Evolutionary conservation across 352 stramenopile species (phyloP).

Genomic region (Pythium periplocum): DNA sequence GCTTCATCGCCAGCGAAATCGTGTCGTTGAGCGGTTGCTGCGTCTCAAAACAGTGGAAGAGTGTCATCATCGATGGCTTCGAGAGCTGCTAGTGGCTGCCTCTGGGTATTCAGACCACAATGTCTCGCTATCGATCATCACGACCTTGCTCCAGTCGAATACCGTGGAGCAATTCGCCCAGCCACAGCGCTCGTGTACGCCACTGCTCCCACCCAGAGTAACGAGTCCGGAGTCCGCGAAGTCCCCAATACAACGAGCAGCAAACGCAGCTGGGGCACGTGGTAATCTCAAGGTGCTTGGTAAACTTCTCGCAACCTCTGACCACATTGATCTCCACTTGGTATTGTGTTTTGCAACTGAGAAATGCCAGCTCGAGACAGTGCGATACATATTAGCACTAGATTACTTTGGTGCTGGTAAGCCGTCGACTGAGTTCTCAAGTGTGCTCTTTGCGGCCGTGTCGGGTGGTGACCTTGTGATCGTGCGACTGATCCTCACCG

Average conservation of each 20-base stretch:
- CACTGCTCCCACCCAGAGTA: too few species aligned
- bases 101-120: not conserved
- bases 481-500: not conserved
- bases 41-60: not conserved
- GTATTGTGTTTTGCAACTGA: not conserved
- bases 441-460: not conserved
- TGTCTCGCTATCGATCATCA: not conserved
- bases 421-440: not conserved
- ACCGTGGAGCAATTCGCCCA: too few species aligned
- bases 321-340: not conserved
- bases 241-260: too few species aligned
- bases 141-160: not conserved
- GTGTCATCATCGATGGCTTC: not conserved
- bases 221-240: too few species aligned
- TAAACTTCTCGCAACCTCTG: not conserved
- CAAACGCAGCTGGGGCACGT: too few species aligned
- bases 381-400: not conserved
- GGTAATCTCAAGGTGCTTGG: not conserved
- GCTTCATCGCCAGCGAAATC: not conserved
- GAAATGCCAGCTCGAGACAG: constrained; percentile 2
- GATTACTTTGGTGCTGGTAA: too few species aligned
- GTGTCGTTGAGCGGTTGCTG: constrained; percentile 12
- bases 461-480: constrained; percentile 2
- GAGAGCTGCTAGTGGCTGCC: constrained; percentile 1
- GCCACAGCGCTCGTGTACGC: too few species aligned